A percentile compares a stretch with the other conserved stretches of the same genome.
Evolutionary conservation across 2,329 filamentous ascomycete genomes (phyloP).

Genomic region (Gnomoniopsis sp.): DNA sequence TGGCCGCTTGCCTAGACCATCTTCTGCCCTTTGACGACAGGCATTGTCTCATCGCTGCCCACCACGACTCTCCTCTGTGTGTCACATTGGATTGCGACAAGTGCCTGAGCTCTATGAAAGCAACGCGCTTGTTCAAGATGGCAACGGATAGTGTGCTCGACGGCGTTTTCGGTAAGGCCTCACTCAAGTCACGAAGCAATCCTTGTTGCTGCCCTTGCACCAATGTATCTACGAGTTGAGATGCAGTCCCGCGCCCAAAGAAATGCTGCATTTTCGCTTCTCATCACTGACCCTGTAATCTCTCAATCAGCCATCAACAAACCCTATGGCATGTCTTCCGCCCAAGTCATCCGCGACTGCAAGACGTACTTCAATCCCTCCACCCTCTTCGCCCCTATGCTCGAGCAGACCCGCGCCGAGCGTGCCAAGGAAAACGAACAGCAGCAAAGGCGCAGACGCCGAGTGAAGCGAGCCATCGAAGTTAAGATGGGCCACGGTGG

Average conservation of each 20-base stretch:
- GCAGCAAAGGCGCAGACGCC: constrained; percentile 57
- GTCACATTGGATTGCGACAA: neutral
- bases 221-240: neutral
- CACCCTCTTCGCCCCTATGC: constrained; percentile 71
- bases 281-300: neutral
- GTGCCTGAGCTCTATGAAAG: constrained; percentile 16
- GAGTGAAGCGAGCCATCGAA: constrained; percentile 57
- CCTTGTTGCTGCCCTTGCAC: neutral
- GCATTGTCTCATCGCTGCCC: neutral
- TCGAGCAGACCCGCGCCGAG: constrained; percentile 58
- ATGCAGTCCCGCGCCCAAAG: neutral
- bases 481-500: constrained; percentile 97
- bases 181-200: neutral
- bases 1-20: neutral
- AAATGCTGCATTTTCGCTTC: neutral
- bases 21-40: neutral
- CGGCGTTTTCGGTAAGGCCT: constrained; percentile 53
- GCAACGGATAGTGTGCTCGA: constrained; percentile 51
- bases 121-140: constrained; percentile 42
- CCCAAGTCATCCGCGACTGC: constrained; percentile 84
- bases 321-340: constrained; percentile 80
- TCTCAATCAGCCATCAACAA: constrained; percentile 72
- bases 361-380: constrained; percentile 84
- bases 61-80: neutral
- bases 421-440: constrained; percentile 54